phyloP scores from a whole-genome alignment of 345 rosid genomes.

The Heritiera fomes region DNA sequence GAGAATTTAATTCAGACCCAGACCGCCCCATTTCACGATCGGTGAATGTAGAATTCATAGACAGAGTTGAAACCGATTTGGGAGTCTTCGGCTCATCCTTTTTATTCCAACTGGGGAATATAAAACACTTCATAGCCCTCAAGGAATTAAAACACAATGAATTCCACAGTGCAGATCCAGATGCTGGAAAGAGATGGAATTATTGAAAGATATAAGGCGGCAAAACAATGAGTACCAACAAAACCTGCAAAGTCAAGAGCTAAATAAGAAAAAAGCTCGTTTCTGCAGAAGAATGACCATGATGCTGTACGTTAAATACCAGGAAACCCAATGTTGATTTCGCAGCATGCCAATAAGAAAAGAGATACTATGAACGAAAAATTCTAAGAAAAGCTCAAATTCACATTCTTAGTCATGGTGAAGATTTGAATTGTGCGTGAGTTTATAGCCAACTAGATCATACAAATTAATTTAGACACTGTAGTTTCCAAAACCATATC shows the following conservation, averaged over 20 bases:
- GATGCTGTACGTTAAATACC: neutral
- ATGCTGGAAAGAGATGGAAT: slow-evolving; percentile 11
- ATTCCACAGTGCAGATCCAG: slow-evolving; percentile 36
- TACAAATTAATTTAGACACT: neutral
- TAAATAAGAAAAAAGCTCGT: neutral
- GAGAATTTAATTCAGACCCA: slow-evolving; percentile 69
- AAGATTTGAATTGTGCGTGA: neutral
- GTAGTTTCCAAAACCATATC: neutral
- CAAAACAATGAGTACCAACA: slow-evolving; percentile 5
- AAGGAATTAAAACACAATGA: slow-evolving; percentile 24
- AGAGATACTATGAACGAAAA: neutral
- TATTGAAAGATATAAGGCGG: neutral
- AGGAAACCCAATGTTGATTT: neutral
- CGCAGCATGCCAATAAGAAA: neutral
- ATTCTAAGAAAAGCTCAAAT: slow-evolving; percentile 6
- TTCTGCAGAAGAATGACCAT: slow-evolving; percentile 4
- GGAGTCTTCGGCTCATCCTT: slow-evolving; percentile 53
- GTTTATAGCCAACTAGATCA: neutral
- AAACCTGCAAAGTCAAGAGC: slow-evolving; percentile 17
- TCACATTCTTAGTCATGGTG: neutral
- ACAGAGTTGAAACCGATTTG: slow-evolving; percentile 36
- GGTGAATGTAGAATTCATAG: slow-evolving; percentile 36
- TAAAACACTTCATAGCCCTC: slow-evolving; percentile 73
- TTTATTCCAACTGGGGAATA: slow-evolving; percentile 52
- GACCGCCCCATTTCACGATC: slow-evolving; percentile 52